Evolutionary conservation across 2,329 filamentous ascomycete genomes (phyloP).

Genomic region (Rhinocladiella mackenziei): DNA sequence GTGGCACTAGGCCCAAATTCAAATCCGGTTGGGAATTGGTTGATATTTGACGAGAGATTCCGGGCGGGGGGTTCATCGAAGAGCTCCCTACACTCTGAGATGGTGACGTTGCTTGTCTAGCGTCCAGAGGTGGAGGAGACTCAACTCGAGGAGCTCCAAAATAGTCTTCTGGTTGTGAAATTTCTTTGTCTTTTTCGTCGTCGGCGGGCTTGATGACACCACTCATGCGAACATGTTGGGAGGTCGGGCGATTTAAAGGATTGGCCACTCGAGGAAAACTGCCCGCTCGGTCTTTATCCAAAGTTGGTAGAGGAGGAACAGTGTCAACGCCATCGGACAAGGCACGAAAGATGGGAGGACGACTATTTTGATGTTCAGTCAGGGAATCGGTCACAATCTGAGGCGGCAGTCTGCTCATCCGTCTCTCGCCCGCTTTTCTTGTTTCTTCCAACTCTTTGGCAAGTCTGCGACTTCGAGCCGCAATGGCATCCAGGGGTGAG

Average conservation of each 20-base stretch:
- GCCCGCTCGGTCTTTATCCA: constrained; percentile 35
- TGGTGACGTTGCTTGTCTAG: constrained; percentile 1
- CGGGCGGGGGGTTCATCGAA: constrained; percentile 1
- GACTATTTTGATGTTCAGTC: constrained; percentile 54
- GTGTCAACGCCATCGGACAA: constrained; percentile 55
- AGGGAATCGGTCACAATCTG: constrained; percentile 78
- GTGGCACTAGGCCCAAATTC: constrained; percentile 20
- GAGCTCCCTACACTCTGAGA: constrained; percentile 4
- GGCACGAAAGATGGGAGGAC: constrained; percentile 77
- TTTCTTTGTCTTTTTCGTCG: constrained; percentile 1
- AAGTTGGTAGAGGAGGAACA: constrained; percentile 41
- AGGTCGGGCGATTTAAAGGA: constrained; percentile 58
- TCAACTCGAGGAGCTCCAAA: constrained; percentile 27
- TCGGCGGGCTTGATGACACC: constrained; percentile 44
- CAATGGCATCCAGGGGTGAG: constrained; percentile 92
- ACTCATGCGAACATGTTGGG: constrained; percentile 72
- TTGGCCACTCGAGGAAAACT: constrained; percentile 40
- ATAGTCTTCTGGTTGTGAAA: constrained; percentile 24
- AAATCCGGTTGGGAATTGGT: constrained; percentile 22
- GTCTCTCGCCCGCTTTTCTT: constrained; percentile 63
- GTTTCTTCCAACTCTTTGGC: constrained; percentile 82
- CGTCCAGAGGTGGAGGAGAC: constrained; percentile 28
- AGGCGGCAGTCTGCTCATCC: constrained; percentile 81
- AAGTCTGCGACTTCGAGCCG: constrained; percentile 81
- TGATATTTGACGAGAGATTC: constrained; percentile 13